Base-by-base conservation (phyloP, 139 green algal species). In the Micromonas pusilla region DNA sequence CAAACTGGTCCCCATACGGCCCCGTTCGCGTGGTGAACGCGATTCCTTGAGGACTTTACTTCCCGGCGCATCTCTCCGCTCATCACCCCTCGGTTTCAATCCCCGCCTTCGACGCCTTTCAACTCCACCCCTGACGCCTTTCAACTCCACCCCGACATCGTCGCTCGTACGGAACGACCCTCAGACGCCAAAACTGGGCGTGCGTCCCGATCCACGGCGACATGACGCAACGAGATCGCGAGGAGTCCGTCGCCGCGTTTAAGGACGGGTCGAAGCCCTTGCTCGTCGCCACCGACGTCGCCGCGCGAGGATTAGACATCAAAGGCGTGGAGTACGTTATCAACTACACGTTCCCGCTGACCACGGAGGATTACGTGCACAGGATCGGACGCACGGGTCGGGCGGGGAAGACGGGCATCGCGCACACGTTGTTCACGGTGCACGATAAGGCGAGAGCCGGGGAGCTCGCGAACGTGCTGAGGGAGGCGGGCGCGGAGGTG, bases 331-430 rank as follows among this genome's bases (percentile, higher is more conserved):
- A 91, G 77, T 77, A 85, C 21, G 95, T 99, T 0, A 94, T 99
- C 79, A 99, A 99, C 88, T 98, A 97, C 86, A 91, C 85, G 52
- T 97, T 99, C 83, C 95, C 95, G 0, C 83, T 97, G 19, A 97
- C 92, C 0, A 96, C 86, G 2, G 94, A 98, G 85, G 94, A 99
- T 88, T 98, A 99, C 76, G 93, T 98, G 65, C 95, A 98, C 81
- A 85, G 95, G 66, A 98, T 98, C 74, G 93, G 93, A 0, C 83
- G 95, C 45, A 98, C 94, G 16, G 95, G 95, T 0, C 85, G 95
- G 3, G 94, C 94, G 0, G 95, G 95, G 62, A 96, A 96, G 79
- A 96, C 87, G 52, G 93, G 92, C 52, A 45, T 87, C 0, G 87
- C 93, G 25, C 85, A 94, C 82, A 97, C 93, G 0, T 92, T 98